These are phyloP conservation scores for Colletotrichum agaves DNA, from an alignment of 2,329 filamentous ascomycete species.

Conservation along the genomic window DNA sequence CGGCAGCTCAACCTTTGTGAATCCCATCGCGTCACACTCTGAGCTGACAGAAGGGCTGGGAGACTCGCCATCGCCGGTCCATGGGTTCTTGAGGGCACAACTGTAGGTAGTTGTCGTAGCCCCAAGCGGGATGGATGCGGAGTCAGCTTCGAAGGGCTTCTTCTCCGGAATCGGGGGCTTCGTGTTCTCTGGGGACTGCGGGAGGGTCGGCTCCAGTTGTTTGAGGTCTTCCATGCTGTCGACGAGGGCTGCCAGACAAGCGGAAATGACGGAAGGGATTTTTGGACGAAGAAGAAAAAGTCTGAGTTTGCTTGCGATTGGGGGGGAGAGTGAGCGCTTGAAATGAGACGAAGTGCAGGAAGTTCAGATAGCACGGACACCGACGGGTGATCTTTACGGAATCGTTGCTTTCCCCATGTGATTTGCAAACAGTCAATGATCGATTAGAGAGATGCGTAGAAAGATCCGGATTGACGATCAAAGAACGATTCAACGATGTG, in stretches of 20 bases:
- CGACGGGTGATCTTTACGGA: neutral
- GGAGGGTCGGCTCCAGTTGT: neutral
- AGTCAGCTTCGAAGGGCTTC: neutral
- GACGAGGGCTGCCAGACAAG: neutral
- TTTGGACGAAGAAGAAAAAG: conserved; percentile 13
- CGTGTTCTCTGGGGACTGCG: neutral
- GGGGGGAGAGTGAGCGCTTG: neutral
- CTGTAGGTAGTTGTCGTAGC: neutral
- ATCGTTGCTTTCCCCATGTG: too few species aligned
- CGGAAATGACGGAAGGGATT: conserved; percentile 11
- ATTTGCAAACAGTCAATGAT: too few species aligned
- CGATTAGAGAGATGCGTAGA: too few species aligned
- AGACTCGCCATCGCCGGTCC: neutral
- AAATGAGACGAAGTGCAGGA: neutral
- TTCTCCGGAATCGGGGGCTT: conserved; percentile 10
- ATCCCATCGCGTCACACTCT: conserved; percentile 21
- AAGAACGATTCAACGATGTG: too few species aligned
- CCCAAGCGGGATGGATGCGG: neutral
- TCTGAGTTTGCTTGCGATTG: neutral
- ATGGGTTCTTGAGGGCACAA: conserved; percentile 3
- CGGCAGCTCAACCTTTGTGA: conserved; percentile 29
- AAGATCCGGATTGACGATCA: too few species aligned
- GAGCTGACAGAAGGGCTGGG: neutral
- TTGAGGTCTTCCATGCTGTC: conserved; percentile 38
- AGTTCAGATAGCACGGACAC: neutral